Percentiles rank a stretch among this genome's conserved stretches.
Evolutionary conservation across 2,329 filamentous ascomycete species (phyloP).

Genomic region (Fusarium sp.): DNA sequence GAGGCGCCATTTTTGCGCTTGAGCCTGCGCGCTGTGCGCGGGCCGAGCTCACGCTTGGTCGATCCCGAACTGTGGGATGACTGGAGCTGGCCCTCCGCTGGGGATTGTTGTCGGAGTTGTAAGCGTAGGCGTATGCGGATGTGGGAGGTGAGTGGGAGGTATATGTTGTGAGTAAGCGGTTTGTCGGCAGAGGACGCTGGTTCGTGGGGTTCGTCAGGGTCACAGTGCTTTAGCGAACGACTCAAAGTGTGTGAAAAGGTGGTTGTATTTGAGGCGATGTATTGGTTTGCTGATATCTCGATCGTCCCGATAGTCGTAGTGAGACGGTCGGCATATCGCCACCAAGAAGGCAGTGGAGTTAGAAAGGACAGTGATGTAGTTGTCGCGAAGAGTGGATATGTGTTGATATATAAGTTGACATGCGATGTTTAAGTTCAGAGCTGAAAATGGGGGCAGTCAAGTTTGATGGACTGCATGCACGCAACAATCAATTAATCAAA

Average conservation of each 20-base stretch:
- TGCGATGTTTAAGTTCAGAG: constrained; percentile 2
- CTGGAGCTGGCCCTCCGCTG: constrained; percentile 31
- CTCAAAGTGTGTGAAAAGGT: background rate
- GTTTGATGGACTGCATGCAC: background rate
- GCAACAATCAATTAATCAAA: background rate
- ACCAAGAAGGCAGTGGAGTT: constrained; percentile 1
- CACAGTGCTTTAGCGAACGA: constrained; percentile 6
- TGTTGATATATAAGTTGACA: constrained; percentile 5
- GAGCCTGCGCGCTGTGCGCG: constrained; percentile 42
- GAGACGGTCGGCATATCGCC: constrained; percentile 33
- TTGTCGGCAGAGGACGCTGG: constrained; percentile 17
- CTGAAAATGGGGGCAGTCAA: constrained; percentile 4
- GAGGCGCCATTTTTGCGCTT: constrained; percentile 47
- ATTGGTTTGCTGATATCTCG: constrained; percentile 10
- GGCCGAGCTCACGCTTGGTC: constrained; percentile 34
- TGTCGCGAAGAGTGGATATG: background rate
- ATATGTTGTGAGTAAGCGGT: constrained; percentile 27
- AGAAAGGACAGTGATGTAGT: background rate
- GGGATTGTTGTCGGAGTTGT: constrained; percentile 3
- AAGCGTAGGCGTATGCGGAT: constrained; percentile 2
- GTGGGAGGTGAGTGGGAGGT: constrained; percentile 20
- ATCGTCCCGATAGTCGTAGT: constrained; percentile 16
- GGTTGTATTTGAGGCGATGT: background rate
- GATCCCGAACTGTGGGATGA: constrained; percentile 22
- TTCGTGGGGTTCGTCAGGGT: constrained; percentile 30